Percentiles rank a stretch among this genome's conserved stretches.
Evolutionary conservation across 2,329 filamentous ascomycete species (phyloP).

Genomic region (Ophiostoma triangulosporum): DNA sequence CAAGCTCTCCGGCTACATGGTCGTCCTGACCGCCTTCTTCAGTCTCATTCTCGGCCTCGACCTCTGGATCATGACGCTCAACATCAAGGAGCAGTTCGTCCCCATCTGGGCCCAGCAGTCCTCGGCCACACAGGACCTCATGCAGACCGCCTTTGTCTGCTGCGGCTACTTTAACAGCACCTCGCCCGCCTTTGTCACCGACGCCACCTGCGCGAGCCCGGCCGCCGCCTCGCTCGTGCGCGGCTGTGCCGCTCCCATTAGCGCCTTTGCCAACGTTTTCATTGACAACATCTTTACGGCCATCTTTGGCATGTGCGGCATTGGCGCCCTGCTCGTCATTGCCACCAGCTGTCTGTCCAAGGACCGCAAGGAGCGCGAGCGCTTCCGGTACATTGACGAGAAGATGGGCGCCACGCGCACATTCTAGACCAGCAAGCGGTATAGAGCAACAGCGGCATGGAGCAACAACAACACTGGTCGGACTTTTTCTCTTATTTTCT

Average conservation of each 20-base stretch:
- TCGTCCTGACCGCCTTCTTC: conserved; percentile 48
- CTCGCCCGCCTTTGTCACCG: conserved; percentile 56
- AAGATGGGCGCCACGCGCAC: conserved; percentile 47
- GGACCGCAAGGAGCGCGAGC: conserved; percentile 64
- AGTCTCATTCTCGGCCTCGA: conserved; percentile 52
- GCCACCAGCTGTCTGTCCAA: conserved; percentile 64
- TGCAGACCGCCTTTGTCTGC: conserved; percentile 64
- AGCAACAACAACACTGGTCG: background rate
- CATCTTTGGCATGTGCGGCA: conserved; percentile 64
- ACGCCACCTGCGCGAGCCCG: conserved; percentile 53
- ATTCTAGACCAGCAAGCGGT: conserved; percentile 24
- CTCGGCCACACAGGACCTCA: conserved; percentile 45
- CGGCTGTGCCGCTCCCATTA: conserved; percentile 56
- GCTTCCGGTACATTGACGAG: conserved; percentile 70
- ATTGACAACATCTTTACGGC: conserved; percentile 67
- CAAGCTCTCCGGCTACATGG: conserved; percentile 52
- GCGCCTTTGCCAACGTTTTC: conserved; percentile 54
- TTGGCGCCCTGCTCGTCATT: conserved; percentile 56
- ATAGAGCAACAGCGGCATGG: background rate
- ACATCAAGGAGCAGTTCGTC: conserved; percentile 48
- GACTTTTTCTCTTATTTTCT: background rate
- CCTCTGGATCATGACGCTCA: conserved; percentile 62
- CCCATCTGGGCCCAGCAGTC: conserved; percentile 47
- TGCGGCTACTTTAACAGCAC: conserved; percentile 68
- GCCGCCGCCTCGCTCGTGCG: conserved; percentile 55